phyloP scores from a whole-genome alignment of 495 filamentous ascomycete genomes.

The Geopyxis carbonaria region DNA sequence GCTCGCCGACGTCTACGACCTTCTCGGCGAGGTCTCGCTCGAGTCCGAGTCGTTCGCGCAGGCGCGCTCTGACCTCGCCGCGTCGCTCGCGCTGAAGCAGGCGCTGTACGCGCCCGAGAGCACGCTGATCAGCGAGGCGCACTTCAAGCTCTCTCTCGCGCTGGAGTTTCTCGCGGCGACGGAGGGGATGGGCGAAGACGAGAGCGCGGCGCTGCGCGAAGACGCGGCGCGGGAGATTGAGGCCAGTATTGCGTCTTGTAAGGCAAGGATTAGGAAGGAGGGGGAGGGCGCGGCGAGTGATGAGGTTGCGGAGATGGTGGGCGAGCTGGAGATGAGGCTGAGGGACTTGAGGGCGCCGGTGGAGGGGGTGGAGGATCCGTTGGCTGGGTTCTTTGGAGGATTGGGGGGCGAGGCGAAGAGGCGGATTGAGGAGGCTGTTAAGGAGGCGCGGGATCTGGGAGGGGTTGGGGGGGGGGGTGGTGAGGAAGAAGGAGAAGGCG shows the following conservation, averaged over 20 bases:
- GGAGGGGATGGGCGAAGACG: conserved; percentile 31
- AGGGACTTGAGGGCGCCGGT: conserved; percentile 13
- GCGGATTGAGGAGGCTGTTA: conserved; percentile 57
- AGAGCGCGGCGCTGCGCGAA: conserved; percentile 48
- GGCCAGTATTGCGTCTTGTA: conserved; percentile 63
- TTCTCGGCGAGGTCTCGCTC: conserved; percentile 65
- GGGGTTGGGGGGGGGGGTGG: conserved; percentile 66
- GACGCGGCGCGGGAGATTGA: conserved; percentile 67
- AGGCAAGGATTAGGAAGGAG: conserved; percentile 43
- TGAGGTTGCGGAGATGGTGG: conserved; percentile 60
- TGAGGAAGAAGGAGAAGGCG: conserved; percentile 50
- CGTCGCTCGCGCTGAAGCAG: conserved; percentile 57
- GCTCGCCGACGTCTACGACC: conserved; percentile 65
- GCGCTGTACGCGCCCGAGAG: conserved; percentile 62
- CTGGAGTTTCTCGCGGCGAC: conserved; percentile 56
- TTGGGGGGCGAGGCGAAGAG: conserved; percentile 56
- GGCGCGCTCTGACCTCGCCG: conserved; percentile 62
- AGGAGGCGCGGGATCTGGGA: conserved; percentile 69
- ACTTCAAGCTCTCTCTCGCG: conserved; percentile 89
- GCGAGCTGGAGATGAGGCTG: conserved; percentile 73
- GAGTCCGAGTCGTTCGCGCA: conserved; percentile 73
- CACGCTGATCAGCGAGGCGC: conserved; percentile 72
- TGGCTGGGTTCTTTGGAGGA: conserved; percentile 55
- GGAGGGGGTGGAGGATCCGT: conserved; percentile 22
- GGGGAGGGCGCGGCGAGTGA: conserved; percentile 48